A percentile compares a stretch with the other conserved stretches of the same genome.
Conservation (phyloP, 1,284 basidiomycete genomes). For the Singerocomus inundabilis region DNA sequence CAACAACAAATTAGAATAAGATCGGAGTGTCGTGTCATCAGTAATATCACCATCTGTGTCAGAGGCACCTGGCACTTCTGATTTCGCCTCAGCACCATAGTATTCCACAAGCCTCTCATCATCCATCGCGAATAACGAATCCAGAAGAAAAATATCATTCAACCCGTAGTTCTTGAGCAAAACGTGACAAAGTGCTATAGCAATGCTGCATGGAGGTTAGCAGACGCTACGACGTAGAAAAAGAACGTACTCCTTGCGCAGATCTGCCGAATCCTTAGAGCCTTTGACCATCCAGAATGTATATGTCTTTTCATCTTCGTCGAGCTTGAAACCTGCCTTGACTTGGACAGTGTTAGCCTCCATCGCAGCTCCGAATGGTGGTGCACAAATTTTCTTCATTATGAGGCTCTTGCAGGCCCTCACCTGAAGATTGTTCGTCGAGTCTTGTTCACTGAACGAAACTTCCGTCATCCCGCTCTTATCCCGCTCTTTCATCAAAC, state of each 20-base stretch:
- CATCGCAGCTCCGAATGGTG: slow-evolving; percentile 2
- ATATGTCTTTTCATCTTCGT: background rate
- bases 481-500: slow-evolving; percentile 17
- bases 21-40: background rate
- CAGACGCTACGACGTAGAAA: background rate
- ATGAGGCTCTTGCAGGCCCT: slow-evolving; percentile 12
- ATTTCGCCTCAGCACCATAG: background rate
- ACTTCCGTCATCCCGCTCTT: background rate
- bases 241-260: slow-evolving; percentile 12
- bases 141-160: slow-evolving; percentile 21
- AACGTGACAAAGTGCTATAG: slow-evolving; percentile 21
- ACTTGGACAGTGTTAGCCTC: background rate
- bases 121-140: slow-evolving; percentile 16
- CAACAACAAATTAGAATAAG: background rate
- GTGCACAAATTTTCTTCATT: slow-evolving; percentile 16
- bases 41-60: slow-evolving; percentile 1
- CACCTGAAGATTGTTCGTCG: slow-evolving; percentile 1
- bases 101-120: slow-evolving; percentile 7
- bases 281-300: slow-evolving; percentile 14
- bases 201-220: slow-evolving; percentile 15
- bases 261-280: background rate
- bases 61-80: background rate
- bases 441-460: background rate
- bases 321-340: slow-evolving; percentile 6
- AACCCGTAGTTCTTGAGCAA: slow-evolving; percentile 21